These are phyloP conservation scores for Ganoderma leucocontextum DNA, from an alignment of 1,284 basidiomycete genomes.

Conservation along the genomic window DNA sequence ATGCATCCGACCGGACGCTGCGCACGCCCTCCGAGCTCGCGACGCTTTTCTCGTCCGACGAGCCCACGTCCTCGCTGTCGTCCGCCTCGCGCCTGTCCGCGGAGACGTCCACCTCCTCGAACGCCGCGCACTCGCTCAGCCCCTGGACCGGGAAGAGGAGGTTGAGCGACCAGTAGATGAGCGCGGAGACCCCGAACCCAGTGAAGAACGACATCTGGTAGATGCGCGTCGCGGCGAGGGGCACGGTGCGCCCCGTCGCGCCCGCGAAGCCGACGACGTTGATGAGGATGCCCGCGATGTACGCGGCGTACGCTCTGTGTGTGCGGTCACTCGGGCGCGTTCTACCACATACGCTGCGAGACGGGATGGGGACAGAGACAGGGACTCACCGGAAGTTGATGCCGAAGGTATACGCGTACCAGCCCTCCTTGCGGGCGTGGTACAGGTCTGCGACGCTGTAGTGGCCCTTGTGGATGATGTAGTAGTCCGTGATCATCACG, in stretches of 20 bases:
- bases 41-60: conserved; percentile 27
- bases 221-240: conserved; percentile 70
- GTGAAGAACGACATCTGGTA: conserved; percentile 84
- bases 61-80: conserved; percentile 22
- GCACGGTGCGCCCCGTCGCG: conserved; percentile 66
- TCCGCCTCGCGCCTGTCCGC: background rate
- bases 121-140: conserved; percentile 47
- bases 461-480: conserved; percentile 77
- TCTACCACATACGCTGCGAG: no score
- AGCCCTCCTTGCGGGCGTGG: conserved; percentile 59
- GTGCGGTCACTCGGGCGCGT: background rate
- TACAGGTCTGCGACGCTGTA: conserved; percentile 81
- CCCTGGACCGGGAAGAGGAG: conserved; percentile 66
- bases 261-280: conserved; percentile 82
- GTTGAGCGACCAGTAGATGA: conserved; percentile 72
- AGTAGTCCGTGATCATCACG: conserved; percentile 89
- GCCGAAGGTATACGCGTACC: conserved; percentile 83
- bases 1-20: conserved; percentile 23
- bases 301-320: conserved; percentile 71
- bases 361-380: background rate
- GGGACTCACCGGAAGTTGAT: conserved; percentile 69
- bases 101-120: conserved; percentile 73
- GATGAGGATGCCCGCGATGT: conserved; percentile 81
- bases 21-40: conserved; percentile 23
- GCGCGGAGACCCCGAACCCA: conserved; percentile 73